phyloP scores from a whole-genome alignment of 140 eudicot species.

The Cichorium intybus region DNA sequence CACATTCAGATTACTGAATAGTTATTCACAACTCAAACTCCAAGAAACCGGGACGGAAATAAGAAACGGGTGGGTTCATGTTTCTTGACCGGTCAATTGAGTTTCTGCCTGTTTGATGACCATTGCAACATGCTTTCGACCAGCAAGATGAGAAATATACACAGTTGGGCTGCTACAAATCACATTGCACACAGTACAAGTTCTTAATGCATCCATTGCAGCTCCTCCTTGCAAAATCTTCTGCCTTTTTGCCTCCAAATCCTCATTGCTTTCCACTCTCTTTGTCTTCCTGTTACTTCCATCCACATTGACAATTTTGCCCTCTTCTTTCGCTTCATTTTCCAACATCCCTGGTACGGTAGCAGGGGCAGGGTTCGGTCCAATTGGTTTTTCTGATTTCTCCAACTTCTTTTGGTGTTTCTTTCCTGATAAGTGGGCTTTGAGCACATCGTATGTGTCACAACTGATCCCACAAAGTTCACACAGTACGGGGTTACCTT shows the following conservation, averaged over 20 bases:
- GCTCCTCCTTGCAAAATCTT: slow-evolving; percentile 31
- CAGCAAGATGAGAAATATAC: slow-evolving; percentile 33
- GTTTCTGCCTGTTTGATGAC: slow-evolving; percentile 29
- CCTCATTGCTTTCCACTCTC: slow-evolving; percentile 3
- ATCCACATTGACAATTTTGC: neutral
- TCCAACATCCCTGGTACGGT: neutral
- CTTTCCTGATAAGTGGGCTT: slow-evolving; percentile 22
- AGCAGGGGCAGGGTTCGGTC: slow-evolving; percentile 24
- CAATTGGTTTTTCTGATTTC: slow-evolving; percentile 8
- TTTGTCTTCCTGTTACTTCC: slow-evolving; percentile 6
- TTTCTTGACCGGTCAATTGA: slow-evolving; percentile 12
- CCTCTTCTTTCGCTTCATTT: slow-evolving; percentile 13
- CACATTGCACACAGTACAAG: slow-evolving; percentile 41
- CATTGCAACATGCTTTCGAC: slow-evolving; percentile 42
- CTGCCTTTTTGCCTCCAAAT: slow-evolving; percentile 40
- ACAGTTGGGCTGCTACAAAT: slow-evolving; percentile 31
- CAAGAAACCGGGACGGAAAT: too few species aligned
- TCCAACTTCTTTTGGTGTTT: slow-evolving; percentile 35
- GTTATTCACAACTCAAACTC: neutral
- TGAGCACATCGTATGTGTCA: slow-evolving; percentile 3
- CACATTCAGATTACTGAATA: neutral
- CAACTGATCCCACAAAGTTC: slow-evolving; percentile 42
- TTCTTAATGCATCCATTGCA: slow-evolving; percentile 3
- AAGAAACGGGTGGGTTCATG: slow-evolving; percentile 7
- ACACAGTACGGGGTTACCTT: slow-evolving; percentile 19